These are phyloP conservation scores for Sporormia fimetaria DNA, from an alignment of 495 filamentous ascomycete species.

Conservation along the genomic window DNA sequence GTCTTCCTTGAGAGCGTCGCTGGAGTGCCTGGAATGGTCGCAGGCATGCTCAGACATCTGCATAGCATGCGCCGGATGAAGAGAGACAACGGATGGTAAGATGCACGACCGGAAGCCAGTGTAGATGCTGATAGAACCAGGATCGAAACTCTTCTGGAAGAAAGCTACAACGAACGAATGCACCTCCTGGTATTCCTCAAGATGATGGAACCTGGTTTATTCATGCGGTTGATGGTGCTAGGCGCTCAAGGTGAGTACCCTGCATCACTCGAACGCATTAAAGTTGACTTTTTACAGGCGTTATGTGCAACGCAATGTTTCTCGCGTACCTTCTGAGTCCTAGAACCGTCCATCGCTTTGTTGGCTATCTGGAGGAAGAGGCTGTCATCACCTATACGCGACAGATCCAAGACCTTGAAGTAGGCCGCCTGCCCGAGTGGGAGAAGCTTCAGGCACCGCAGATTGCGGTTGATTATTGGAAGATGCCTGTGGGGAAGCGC, in stretches of 20 bases:
- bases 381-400: conserved; percentile 92
- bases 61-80: conserved; percentile 71
- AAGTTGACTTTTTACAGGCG: no score
- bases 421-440: conserved; percentile 75
- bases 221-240: conserved; percentile 81
- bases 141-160: conserved; percentile 91
- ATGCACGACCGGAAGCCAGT: neutral
- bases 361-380: conserved; percentile 94
- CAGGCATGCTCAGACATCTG: conserved; percentile 82
- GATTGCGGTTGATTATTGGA: conserved; percentile 82
- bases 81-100: conserved; percentile 84
- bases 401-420: conserved; percentile 73
- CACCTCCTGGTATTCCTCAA: conserved; percentile 91
- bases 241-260: conserved; percentile 66
- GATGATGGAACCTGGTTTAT: conserved; percentile 75
- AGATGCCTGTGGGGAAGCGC: conserved; percentile 73
- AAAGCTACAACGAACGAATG: conserved; percentile 94
- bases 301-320: conserved; percentile 95
- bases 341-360: conserved; percentile 85
- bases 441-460: conserved; percentile 66
- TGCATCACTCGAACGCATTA: no score
- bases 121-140: conserved; percentile 28
- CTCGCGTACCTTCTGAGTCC: conserved; percentile 80
- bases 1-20: conserved; percentile 93
- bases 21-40: conserved; percentile 94